Conservation (phyloP, 2,329 filamentous ascomycete genomes). For the Fusarium armeniacum region DNA sequence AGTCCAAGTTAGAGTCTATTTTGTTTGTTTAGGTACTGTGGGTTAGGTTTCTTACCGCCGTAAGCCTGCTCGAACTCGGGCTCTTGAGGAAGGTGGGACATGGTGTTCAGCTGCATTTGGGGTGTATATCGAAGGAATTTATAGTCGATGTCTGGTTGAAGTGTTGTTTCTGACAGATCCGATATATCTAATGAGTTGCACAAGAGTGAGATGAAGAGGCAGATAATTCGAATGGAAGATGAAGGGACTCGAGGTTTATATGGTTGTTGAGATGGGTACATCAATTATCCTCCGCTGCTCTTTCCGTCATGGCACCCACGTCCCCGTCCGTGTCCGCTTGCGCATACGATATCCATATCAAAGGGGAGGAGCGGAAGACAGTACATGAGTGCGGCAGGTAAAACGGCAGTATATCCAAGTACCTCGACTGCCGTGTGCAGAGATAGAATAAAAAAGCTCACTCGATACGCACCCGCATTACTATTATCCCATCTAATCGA, state of each 20-base stretch:
- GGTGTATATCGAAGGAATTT: slow-evolving; percentile 29
- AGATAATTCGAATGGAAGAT: slow-evolving; percentile 1
- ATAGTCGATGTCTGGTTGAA: slow-evolving; percentile 19
- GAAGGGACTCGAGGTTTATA: slow-evolving; percentile 44
- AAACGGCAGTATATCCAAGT: slow-evolving; percentile 25
- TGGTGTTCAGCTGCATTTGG: slow-evolving; percentile 58
- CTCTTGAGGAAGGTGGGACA: slow-evolving; percentile 89
- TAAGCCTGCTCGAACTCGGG: slow-evolving; percentile 99
- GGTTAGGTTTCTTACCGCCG: slow-evolving; percentile 74
- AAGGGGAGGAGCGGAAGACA: neutral
- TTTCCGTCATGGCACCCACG: slow-evolving; percentile 33
- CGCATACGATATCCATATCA: slow-evolving; percentile 31
- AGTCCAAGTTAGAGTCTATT: slow-evolving; percentile 19
- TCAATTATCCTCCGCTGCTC: slow-evolving; percentile 18
- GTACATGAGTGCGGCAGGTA: slow-evolving; percentile 12
- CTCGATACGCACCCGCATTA: slow-evolving; percentile 40
- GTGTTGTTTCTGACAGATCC: slow-evolving; percentile 14
- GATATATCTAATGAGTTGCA: slow-evolving; percentile 15
- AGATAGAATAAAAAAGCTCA: slow-evolving; percentile 31
- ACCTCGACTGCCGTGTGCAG: slow-evolving; percentile 25
- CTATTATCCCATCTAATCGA: slow-evolving; percentile 47
- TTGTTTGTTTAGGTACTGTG: slow-evolving; percentile 1
- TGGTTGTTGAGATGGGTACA: slow-evolving; percentile 24
- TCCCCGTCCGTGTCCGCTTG: slow-evolving; percentile 14
- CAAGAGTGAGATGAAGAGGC: slow-evolving; percentile 19